Base-by-base conservation (phyloP, 225 moss, liverwort and hornwort genomes). In the Pseudoscleropodium purum region DNA sequence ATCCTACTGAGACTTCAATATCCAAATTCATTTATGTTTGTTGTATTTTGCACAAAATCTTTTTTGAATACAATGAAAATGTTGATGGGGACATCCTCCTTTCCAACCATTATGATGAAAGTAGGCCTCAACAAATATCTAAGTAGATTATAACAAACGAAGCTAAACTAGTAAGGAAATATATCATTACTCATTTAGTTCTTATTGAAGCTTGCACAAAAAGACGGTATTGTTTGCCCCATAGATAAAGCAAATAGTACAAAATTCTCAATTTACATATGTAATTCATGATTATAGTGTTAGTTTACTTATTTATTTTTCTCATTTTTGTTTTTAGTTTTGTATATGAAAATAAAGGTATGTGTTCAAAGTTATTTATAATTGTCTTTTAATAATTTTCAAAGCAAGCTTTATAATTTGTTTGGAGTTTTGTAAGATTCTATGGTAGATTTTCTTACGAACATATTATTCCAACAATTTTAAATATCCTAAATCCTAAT, bases 191-290 rank as follows among this genome's bases (percentile, higher is more conserved):
- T 24, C 24, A 39, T 14, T 39, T 70, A 39, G 5, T 8, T 39
- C 15, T 39, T 39, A 0, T 39, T 70, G 39, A 39, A n/a, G 69
- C 37, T 68, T 3, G 6, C 1, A 68, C 11, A 68, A 37, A n/a
- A n/a, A 69, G 13, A 21, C 4, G 0, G 0, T 15, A 39, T 4
- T 39, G 8, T 39, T 70, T 70, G 24, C 8, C 24, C 13, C 0
- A 39, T 24, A 39, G 8, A 39, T 7, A 24, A 8, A 10, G 10
- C 2, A 69, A 4, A n/a, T 68, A 69, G 4, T n/a, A 69, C 2
- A 2, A 3, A 37, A n/a, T 13, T n/a, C 7, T 39, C 4, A 13
- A n/a, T 24, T 0, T 0, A 0, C 7, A 39, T 8, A 70, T 25
- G 3, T 41, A 70, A 70, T 70, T 70, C 25, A 39, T 25, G 39